Evolutionary conservation across 2,329 filamentous ascomycete genomes (phyloP).

Genomic region (Lasiodiplodia sp.): DNA sequence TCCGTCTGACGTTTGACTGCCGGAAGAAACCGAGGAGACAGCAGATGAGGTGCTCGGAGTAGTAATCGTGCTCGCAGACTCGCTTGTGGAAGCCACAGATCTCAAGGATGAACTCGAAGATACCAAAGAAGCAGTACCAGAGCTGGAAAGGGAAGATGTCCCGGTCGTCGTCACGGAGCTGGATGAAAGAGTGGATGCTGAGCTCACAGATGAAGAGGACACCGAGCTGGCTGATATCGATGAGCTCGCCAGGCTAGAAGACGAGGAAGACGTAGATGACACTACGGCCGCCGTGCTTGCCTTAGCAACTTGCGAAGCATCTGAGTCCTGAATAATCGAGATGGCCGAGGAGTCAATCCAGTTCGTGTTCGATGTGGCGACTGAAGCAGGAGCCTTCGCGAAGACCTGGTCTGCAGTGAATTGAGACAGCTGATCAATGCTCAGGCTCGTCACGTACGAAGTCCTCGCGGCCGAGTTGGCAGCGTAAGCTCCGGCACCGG

Average conservation of each 20-base stretch:
- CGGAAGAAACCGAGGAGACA: slow-evolving; percentile 26
- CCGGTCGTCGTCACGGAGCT: neutral
- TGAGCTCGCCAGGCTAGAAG: neutral
- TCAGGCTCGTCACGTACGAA: slow-evolving; percentile 46
- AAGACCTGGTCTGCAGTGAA: slow-evolving; percentile 49
- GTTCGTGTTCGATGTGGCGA: slow-evolving; percentile 41
- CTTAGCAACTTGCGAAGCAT: slow-evolving; percentile 37
- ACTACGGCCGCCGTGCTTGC: neutral
- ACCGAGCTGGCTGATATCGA: neutral
- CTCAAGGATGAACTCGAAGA: neutral
- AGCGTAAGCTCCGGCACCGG: slow-evolving; percentile 51
- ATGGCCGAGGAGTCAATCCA: slow-evolving; percentile 51
- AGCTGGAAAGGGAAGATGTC: neutral
- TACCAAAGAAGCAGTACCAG: neutral
- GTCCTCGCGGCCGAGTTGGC: slow-evolving; percentile 46
- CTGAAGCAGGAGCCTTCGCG: slow-evolving; percentile 44
- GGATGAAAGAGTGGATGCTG: neutral
- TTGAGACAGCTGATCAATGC: slow-evolving; percentile 43
- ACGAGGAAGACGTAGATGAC: neutral
- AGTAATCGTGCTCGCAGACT: neutral
- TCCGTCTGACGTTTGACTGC: no score
- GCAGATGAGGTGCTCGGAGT: slow-evolving; percentile 18
- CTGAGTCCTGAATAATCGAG: slow-evolving; percentile 42
- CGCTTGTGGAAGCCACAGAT: slow-evolving; percentile 27
- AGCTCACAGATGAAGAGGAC: neutral